A percentile compares a stretch with the other conserved stretches of the same genome.
phyloP scores from a whole-genome alignment of 108 stramenopile species.

The Stephanodiscus triporus region DNA sequence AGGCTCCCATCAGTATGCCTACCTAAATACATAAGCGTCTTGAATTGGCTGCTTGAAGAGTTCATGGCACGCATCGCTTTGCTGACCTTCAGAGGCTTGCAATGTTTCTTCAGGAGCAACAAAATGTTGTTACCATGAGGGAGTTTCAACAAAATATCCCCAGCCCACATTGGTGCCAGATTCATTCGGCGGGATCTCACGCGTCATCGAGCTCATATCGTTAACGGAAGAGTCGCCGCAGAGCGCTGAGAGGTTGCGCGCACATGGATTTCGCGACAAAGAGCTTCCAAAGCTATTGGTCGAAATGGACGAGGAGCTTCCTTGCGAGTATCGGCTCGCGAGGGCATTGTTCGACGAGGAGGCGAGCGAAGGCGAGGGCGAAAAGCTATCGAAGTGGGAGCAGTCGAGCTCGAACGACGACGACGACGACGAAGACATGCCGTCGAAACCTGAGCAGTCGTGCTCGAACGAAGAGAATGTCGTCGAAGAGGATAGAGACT shows the following conservation, averaged over 20 bases:
- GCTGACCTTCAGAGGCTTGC: too few relatives aligned
- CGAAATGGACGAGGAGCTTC: too few relatives aligned
- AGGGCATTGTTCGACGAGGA: neutral
- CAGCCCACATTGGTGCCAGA: neutral
- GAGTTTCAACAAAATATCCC: slow-evolving; percentile 10
- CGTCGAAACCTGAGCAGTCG: neutral
- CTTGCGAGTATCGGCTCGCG: neutral
- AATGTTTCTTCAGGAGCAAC: too few relatives aligned
- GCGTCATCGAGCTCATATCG: neutral
- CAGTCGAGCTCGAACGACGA: slow-evolving; percentile 5
- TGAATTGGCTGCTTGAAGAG: too few relatives aligned
- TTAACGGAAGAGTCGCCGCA: neutral
- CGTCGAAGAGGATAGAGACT: neutral
- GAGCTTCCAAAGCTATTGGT: too few relatives aligned
- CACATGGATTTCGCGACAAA: slow-evolving; percentile 4
- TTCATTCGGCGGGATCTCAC: neutral
- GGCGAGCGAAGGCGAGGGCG: neutral
- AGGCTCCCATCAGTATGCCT: too few relatives aligned
- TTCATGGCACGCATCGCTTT: too few relatives aligned
- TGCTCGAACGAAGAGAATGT: too few relatives aligned
- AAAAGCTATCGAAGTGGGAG: slow-evolving; percentile 10
- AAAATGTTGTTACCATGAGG: neutral
- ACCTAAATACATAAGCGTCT: too few relatives aligned
- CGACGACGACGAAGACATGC: neutral
- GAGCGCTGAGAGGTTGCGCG: slow-evolving; percentile 5